phyloP scores from a whole-genome alignment of 306 rosid genomes.

The Pyrus communis region DNA sequence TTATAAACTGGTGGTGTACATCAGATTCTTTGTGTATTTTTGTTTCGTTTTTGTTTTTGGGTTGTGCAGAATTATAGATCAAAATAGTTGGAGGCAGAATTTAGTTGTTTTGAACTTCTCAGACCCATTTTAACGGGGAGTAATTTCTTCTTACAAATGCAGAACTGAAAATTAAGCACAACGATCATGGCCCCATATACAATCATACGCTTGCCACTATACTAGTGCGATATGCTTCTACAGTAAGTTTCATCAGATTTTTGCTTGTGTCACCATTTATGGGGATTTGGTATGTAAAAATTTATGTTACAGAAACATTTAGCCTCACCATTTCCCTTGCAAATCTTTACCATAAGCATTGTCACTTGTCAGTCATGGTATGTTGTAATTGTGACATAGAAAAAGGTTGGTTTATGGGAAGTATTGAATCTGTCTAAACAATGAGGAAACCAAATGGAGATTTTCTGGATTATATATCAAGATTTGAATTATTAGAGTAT shows the following conservation, averaged over 20 bases:
- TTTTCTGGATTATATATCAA: neutral
- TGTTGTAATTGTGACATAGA: conserved; percentile 4
- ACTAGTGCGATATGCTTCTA: conserved; percentile 80
- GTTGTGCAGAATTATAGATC: neutral
- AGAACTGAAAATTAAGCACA: conserved; percentile 39
- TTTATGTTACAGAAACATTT: neutral
- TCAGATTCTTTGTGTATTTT: neutral
- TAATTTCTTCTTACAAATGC: conserved; percentile 18
- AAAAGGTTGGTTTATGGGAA: conserved; percentile 6
- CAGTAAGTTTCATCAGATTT: conserved; percentile 38
- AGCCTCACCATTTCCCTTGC: neutral
- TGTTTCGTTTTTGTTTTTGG: neutral
- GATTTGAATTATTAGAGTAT: neutral
- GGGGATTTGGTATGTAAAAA: neutral
- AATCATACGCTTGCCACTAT: conserved; percentile 75
- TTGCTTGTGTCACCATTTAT: neutral
- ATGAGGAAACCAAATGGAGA: neutral
- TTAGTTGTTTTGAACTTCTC: neutral
- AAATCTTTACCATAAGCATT: neutral
- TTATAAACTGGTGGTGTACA: neutral
- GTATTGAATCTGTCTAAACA: neutral
- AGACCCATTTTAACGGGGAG: neutral
- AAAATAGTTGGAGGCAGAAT: neutral
- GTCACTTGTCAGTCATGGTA: neutral
- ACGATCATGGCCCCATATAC: conserved; percentile 17